Conservation (phyloP, 1,284 basidiomycete genomes). For the Fomes fomentarius region DNA sequence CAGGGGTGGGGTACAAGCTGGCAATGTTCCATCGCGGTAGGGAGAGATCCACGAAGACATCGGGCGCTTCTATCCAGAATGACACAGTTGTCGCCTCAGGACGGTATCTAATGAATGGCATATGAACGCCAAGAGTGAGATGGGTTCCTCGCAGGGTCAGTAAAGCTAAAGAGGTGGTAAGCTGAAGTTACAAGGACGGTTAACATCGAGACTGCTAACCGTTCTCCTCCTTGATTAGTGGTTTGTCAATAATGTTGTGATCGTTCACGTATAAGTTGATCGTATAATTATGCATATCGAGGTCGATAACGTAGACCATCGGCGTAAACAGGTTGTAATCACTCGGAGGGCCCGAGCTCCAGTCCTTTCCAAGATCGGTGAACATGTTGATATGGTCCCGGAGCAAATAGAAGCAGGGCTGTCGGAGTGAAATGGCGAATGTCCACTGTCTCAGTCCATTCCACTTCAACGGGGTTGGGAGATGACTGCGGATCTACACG, state of each 20-base stretch:
- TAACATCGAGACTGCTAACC: slow-evolving; percentile 46
- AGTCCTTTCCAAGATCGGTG: slow-evolving; percentile 87
- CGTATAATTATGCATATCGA: slow-evolving; percentile 76
- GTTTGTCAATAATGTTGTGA: slow-evolving; percentile 93
- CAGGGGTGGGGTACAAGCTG: slow-evolving; percentile 64
- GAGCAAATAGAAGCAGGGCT: slow-evolving; percentile 76
- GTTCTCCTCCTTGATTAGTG: slow-evolving; percentile 78
- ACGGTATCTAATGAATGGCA: slow-evolving; percentile 75
- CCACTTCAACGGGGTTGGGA: slow-evolving; percentile 71
- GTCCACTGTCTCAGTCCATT: slow-evolving; percentile 78
- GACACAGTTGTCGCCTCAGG: slow-evolving; percentile 72
- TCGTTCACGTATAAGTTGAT: slow-evolving; percentile 90
- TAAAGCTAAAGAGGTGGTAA: slow-evolving; percentile 54
- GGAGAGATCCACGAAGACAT: slow-evolving; percentile 60
- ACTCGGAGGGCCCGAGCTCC: slow-evolving; percentile 79
- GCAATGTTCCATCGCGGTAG: slow-evolving; percentile 91
- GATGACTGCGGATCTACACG: slow-evolving; percentile 60
- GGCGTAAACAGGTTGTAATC: slow-evolving; percentile 86
- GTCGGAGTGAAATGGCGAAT: slow-evolving; percentile 69
- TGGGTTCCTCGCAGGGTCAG: slow-evolving; percentile 66
- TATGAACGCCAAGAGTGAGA: slow-evolving; percentile 53
- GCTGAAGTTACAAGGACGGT: background rate
- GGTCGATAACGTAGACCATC: slow-evolving; percentile 71
- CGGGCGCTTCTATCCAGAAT: slow-evolving; percentile 66
- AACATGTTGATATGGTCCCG: slow-evolving; percentile 94